These are phyloP conservation scores for Tetrapyrgos nigripes DNA, from an alignment of 1,284 basidiomycete genomes.

Conservation along the genomic window DNA sequence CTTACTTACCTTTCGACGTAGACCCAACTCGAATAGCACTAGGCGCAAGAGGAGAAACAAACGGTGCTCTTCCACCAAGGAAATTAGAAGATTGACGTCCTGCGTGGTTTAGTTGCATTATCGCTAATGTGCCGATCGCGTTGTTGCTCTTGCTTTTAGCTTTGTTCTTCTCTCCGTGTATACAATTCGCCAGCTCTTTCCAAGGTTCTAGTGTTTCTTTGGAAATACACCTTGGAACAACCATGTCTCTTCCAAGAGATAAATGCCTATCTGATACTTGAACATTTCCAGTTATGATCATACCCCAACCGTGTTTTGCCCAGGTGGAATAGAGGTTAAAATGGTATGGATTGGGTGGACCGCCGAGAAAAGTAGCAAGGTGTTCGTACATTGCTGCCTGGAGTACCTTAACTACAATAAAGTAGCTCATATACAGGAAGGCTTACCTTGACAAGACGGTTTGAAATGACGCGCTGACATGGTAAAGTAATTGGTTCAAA, in stretches of 20 bases:
- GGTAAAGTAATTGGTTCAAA: background rate
- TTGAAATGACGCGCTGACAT: constrained; percentile 20
- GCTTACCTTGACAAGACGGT: constrained; percentile 26
- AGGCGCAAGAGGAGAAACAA: constrained; percentile 74
- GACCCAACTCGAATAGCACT: constrained; percentile 67
- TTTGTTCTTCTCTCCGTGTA: constrained; percentile 45
- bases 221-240: constrained; percentile 58
- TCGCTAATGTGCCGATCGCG: constrained; percentile 51
- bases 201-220: constrained; percentile 57
- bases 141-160: background rate
- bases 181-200: constrained; percentile 52
- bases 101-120: constrained; percentile 88
- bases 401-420: background rate
- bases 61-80: constrained; percentile 68
- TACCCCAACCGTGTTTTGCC: constrained; percentile 85
- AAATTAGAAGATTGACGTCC: constrained; percentile 87
- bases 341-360: constrained; percentile 73
- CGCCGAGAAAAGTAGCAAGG: constrained; percentile 71
- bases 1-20: constrained; percentile 29
- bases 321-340: constrained; percentile 77
- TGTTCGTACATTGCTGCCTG: constrained; percentile 90
- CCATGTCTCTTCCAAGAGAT: constrained; percentile 82
- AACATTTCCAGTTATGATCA: constrained; percentile 91
- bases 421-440: background rate
- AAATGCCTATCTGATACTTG: constrained; percentile 79